phyloP scores from a whole-genome alignment of 2,329 filamentous ascomycete genomes.

The Cercospora sp. region DNA sequence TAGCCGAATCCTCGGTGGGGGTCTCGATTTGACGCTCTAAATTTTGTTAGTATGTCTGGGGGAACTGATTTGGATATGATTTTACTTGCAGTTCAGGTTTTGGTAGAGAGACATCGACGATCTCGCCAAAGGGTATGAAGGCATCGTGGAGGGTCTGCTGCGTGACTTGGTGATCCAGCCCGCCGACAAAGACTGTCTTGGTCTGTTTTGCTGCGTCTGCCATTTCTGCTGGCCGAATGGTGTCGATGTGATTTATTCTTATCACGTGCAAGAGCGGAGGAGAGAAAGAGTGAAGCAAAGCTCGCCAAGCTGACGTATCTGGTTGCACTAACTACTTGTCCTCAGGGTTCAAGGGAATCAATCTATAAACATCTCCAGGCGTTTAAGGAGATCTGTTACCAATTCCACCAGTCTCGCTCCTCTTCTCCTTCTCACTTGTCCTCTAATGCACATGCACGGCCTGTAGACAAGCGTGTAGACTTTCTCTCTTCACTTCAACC shows the following conservation, averaged over 20 bases:
- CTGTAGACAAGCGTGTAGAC: conserved; percentile 4
- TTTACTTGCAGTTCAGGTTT: conserved; percentile 69
- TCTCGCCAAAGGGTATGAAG: conserved; percentile 95
- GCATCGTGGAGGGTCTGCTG: conserved; percentile 76
- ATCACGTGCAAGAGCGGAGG: conserved; percentile 4
- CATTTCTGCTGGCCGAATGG: conserved; percentile 54
- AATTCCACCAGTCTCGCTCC: conserved; percentile 1
- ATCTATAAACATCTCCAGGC: conserved; percentile 6
- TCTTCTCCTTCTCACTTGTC: conserved; percentile 1
- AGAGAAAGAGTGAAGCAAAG: conserved; percentile 10
- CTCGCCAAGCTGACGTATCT: conserved; percentile 7
- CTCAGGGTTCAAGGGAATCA: conserved; percentile 6
- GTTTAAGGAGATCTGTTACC: conserved; percentile 7
- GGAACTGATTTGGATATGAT: neutral
- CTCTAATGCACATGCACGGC: conserved; percentile 11
- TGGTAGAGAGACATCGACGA: conserved; percentile 85
- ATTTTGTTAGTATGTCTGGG: neutral
- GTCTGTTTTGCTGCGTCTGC: conserved; percentile 68
- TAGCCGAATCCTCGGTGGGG: conserved; percentile 92
- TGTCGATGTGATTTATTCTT: neutral
- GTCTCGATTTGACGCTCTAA: conserved; percentile 65
- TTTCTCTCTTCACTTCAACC: conserved; percentile 3
- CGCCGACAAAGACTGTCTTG: conserved; percentile 92
- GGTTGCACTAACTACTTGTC: conserved; percentile 8
- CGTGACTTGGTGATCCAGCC: conserved; percentile 77